Conservation (phyloP, 306 rosid species). For the Datisca glomerata region DNA sequence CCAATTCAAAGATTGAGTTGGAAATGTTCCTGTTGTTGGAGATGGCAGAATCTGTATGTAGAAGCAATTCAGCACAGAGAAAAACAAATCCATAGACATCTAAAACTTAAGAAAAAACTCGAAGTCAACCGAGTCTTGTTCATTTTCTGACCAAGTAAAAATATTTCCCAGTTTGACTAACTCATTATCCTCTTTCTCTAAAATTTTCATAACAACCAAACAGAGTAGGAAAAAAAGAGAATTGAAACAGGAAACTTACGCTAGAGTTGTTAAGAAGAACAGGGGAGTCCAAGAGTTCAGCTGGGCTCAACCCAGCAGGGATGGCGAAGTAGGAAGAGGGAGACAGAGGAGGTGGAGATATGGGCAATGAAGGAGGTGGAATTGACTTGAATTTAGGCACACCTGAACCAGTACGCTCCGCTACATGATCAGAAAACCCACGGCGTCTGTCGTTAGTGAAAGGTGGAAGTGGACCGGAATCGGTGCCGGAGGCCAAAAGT, state of each 20-base stretch:
- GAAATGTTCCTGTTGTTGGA: constrained; percentile 71
- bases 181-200: no score
- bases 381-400: constrained; percentile 58
- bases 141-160: no score
- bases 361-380: constrained; percentile 69
- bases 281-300: constrained; percentile 83
- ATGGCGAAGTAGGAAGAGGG: constrained; percentile 64
- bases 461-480: constrained; percentile 5
- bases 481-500: constrained; percentile 36
- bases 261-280: constrained; percentile 50
- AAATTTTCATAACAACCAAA: constrained; percentile 2
- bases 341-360: constrained; percentile 50
- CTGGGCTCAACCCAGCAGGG: constrained; percentile 60
- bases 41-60: constrained; percentile 48
- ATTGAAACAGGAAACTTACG: constrained; percentile 27
- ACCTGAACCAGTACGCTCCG: constrained; percentile 35
- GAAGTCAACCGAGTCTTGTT: no score
- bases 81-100: constrained; percentile 2
- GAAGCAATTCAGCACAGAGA: not conserved
- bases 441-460: constrained; percentile 5
- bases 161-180: no score
- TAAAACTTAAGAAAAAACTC: not conserved
- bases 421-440: constrained; percentile 38
- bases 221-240: not conserved
- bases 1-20: constrained; percentile 49